Conservation (phyloP, 768 basidiomycete species). For the Boletus insuetus region DNA sequence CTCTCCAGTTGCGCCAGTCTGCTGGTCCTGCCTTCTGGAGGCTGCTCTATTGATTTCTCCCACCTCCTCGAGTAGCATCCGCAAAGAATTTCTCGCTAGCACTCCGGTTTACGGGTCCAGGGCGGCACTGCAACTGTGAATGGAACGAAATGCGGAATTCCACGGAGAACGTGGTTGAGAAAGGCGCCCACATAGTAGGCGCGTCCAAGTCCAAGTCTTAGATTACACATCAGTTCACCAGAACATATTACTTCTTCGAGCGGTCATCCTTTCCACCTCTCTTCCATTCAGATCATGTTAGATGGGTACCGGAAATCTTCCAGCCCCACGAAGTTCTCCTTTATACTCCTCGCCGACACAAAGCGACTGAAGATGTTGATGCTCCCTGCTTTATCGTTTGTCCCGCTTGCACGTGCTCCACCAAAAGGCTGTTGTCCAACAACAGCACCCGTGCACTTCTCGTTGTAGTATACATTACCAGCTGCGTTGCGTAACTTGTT, state of each 20-base stretch:
- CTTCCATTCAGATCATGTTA: constrained; percentile 58
- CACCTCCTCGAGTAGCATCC: constrained; percentile 55
- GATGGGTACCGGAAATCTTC: constrained; percentile 84
- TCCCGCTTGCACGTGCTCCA: constrained; percentile 88
- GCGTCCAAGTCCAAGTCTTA: too few species aligned
- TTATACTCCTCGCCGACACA: constrained; percentile 88
- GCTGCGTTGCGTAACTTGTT: constrained; percentile 86
- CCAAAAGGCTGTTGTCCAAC: constrained; percentile 99
- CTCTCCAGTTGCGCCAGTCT: constrained; percentile 35
- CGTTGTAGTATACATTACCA: constrained; percentile 97
- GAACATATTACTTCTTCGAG: neutral
- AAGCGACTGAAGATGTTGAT: constrained; percentile 76
- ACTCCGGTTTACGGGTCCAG: constrained; percentile 15
- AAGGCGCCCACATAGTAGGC: too few species aligned
- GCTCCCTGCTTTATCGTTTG: constrained; percentile 97
- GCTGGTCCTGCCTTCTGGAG: constrained; percentile 8
- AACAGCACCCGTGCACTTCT: constrained; percentile 97
- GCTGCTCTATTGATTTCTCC: constrained; percentile 26
- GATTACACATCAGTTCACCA: too few species aligned
- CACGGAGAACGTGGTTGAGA: neutral
- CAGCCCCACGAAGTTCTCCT: constrained; percentile 91
- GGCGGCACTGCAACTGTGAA: constrained; percentile 4
- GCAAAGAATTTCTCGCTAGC: constrained; percentile 65
- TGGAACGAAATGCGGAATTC: neutral
- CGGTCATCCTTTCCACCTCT: too few species aligned